phyloP scores from a whole-genome alignment of 768 basidiomycete genomes.

The Omphalotus guepiniiformis region DNA sequence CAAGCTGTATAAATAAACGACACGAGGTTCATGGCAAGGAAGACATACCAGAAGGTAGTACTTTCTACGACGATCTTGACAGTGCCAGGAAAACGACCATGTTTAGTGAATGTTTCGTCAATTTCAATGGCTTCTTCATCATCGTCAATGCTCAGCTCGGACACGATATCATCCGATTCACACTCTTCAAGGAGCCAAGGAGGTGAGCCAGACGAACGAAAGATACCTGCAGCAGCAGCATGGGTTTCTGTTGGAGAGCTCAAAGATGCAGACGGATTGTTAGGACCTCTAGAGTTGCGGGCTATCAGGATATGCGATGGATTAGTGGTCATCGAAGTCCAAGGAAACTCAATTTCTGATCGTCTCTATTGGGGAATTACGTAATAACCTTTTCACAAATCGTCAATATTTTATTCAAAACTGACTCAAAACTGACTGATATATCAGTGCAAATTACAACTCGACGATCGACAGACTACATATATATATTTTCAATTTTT shows the following conservation, averaged over 20 bases:
- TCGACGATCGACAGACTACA: no score
- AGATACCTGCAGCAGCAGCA: constrained; percentile 82
- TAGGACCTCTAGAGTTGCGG: constrained; percentile 72
- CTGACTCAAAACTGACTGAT: no score
- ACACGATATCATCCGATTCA: constrained; percentile 64
- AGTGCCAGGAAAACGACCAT: constrained; percentile 69
- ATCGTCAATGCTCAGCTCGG: constrained; percentile 63
- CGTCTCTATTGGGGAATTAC: no score
- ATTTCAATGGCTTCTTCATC: constrained; percentile 74
- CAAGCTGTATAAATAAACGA: no score
- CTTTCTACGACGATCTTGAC: constrained; percentile 89
- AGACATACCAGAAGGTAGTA: constrained; percentile 83
- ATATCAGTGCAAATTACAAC: no score
- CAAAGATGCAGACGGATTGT: constrained; percentile 74
- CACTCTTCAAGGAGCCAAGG: constrained; percentile 78
- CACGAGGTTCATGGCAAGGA: constrained; percentile 6
- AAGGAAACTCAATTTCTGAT: no score
- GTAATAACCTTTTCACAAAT: no score
- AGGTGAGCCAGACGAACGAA: constrained; percentile 74
- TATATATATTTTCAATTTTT: no score
- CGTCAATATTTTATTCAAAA: no score
- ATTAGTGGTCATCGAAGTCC: constrained; percentile 74
- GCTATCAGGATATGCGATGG: constrained; percentile 88
- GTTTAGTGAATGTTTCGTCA: constrained; percentile 71
- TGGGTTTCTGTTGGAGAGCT: constrained; percentile 87